Evolutionary conservation across 768 basidiomycete genomes (phyloP), one percentile per base, ranked within the genome.

Genomic region (Termitomyces sp.): DNA sequence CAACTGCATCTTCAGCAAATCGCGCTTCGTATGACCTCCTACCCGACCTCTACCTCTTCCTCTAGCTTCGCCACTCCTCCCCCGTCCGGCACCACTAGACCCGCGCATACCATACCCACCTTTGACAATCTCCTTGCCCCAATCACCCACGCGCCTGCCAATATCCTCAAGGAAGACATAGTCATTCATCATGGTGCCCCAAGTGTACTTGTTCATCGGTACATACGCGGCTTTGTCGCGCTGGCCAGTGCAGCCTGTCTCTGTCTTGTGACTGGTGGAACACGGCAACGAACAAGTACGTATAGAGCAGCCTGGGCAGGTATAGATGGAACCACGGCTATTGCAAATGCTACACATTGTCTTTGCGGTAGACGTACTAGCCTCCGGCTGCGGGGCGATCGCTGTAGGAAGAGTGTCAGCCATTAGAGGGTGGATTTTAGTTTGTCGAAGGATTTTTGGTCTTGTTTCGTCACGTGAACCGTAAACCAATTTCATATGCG

Each of bases 101-200:
- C 66, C 47, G 62, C 67, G 51, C 66, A 74, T 64, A 64, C 70
- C 67, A 70, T 82, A 84, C 42, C 87, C 81, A 56, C 90, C 81
- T 52, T 76, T 75, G 60, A 79, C 79, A 59, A 92, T 88, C 65
- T 91, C 82, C 64, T 73, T 69, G 0, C 88, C 92, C 86, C 88
- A 90, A 13, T 82, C 84, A 22, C 78, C 76, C n/a, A 88, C 85
- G 63, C 81, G 85, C 62, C 94, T 73, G 22, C 89, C 84, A 31
- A 93, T 71, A 18, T 92, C 90, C 72, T 97, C 94, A 62, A 97
- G 76, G 68, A 86, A 94, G 42, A 78, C 77, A 69, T 94, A 97
- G 72, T 97, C 94, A 64, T 87, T 81, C 86, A 93, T 89, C 86
- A 96, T 87, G 28, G 82, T 80, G 9, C 92, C 91, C 83, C 90